phyloP scores from a whole-genome alignment of 345 rosid genomes.

The Acer yangbiense region DNA sequence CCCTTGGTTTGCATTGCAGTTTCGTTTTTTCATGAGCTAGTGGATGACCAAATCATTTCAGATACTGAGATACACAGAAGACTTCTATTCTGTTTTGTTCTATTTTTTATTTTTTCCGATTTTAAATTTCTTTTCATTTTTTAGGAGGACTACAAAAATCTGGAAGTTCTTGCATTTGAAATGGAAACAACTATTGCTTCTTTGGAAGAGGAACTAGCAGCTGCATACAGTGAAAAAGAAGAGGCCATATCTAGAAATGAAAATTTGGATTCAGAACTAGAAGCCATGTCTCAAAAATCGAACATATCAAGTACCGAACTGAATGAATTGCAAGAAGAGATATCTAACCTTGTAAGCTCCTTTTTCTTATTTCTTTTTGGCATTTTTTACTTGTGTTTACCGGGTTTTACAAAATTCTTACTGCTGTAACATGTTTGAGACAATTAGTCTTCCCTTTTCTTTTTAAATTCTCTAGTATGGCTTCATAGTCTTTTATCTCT shows the following conservation, averaged over 20 bases:
- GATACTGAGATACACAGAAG: conserved; percentile 12
- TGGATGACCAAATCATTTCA: conserved; percentile 15
- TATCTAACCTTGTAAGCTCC: conserved; percentile 53
- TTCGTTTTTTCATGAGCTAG: conserved; percentile 3
- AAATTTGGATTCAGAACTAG: conserved; percentile 57
- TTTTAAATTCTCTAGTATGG: conserved; percentile 2
- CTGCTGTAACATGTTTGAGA: conserved; percentile 16
- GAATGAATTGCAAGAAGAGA: conserved; percentile 53
- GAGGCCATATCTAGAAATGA: conserved; percentile 51
- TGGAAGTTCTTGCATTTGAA: conserved; percentile 90
- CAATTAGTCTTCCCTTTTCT: conserved; percentile 11
- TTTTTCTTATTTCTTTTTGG: conserved; percentile 1
- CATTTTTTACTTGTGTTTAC: conserved; percentile 6
- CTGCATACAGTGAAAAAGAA: conserved; percentile 58
- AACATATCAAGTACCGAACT: conserved; percentile 49
- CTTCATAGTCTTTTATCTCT: conserved; percentile 22
- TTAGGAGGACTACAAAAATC: conserved; percentile 72
- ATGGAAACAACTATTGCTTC: conserved; percentile 91
- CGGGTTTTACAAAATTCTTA: not conserved
- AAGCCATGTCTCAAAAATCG: conserved; percentile 45
- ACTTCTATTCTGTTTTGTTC: conserved; percentile 9
- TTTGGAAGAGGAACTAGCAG: conserved; percentile 68
- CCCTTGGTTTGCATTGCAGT: not conserved
- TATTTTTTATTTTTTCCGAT: not conserved
- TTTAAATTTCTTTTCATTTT: conserved; percentile 18